Evolutionary conservation across 73 alveolate genomes (phyloP), one percentile per base, ranked within the genome.

Genomic region (Symbiodinium natans): DNA sequence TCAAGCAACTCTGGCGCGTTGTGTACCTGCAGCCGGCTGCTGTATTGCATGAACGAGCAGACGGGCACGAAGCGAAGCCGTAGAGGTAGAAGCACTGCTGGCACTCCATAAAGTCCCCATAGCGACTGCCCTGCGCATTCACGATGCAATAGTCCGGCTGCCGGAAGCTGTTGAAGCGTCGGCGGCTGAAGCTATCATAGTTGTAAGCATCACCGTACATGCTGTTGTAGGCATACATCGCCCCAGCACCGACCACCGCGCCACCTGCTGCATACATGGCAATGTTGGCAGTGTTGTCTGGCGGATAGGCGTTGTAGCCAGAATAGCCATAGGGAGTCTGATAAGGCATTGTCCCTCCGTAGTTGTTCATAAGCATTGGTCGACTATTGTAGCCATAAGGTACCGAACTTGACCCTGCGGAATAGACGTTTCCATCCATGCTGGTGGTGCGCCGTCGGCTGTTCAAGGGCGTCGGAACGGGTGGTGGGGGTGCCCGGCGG

Each of bases 261-360:
- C 95, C 95, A 25, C 95, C 95, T 5, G 95, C 95, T n/a, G 95
- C 95, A 63, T 88, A 88, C 95, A 88, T 88, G 38, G 95, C 95
- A 25, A 88, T 86, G 33, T 88, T 88, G 86, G 80, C 86, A 2
- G 59, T 82, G 71, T 88, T 88, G 46, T 88, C 52, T 4, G 95
- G 86, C 23, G 95, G 95, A 27, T 56, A 82, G 2, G 95, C 95
- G 73, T 88, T 88, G 95, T 63, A 88, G 56, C 98, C 98, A 19
- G 90, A 74, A 41, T 92, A 92, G 52, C 98, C 98, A 23, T 92
- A 92, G 56, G 90, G 88, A n/a, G 98, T 92, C n/a, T 92, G 98
- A 33, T 73, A 59, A 9, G 98, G 98, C 90, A 75, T 71, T 59
- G 98, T 92, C n/a, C 98, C 98, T 2, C 98, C 98, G 48, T 74